Conservation (phyloP, 1,284 basidiomycete genomes). For the Irpex sp. region DNA sequence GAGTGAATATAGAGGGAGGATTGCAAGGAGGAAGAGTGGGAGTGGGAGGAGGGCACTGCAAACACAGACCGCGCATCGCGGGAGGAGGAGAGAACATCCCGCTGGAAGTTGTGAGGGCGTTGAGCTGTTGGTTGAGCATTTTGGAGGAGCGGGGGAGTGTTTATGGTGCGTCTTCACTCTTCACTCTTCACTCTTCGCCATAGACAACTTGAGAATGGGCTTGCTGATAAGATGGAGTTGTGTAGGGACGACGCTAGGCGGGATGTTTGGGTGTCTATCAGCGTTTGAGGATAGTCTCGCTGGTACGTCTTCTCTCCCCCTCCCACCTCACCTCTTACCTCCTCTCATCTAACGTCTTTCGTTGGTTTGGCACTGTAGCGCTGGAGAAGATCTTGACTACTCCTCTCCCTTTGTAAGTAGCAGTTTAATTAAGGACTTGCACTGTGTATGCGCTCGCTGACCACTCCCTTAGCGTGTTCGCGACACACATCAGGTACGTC, state of each 20-base stretch:
- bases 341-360: not conserved
- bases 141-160: constrained; percentile 51
- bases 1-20: no score
- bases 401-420: constrained; percentile 57
- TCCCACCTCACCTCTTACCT: not conserved
- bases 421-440: not conserved
- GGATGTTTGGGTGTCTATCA: constrained; percentile 43
- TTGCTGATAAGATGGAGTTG: not conserved
- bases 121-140: constrained; percentile 54
- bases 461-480: constrained; percentile 39
- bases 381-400: constrained; percentile 58
- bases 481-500: constrained; percentile 55
- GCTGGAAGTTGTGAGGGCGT: constrained; percentile 44
- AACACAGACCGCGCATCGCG: constrained; percentile 32
- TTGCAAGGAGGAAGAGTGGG: not conserved
- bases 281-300: constrained; percentile 50
- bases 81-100: constrained; percentile 42
- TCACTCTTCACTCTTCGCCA: no score
- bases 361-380: constrained; percentile 23
- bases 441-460: not conserved
- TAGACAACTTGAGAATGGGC: no score
- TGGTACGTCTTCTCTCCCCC: constrained; percentile 28
- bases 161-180: constrained; percentile 31
- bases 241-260: constrained; percentile 43
- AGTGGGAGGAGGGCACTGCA: constrained; percentile 18